Conservation (phyloP, 495 filamentous ascomycete species). For the Penicillium nucicola region DNA sequence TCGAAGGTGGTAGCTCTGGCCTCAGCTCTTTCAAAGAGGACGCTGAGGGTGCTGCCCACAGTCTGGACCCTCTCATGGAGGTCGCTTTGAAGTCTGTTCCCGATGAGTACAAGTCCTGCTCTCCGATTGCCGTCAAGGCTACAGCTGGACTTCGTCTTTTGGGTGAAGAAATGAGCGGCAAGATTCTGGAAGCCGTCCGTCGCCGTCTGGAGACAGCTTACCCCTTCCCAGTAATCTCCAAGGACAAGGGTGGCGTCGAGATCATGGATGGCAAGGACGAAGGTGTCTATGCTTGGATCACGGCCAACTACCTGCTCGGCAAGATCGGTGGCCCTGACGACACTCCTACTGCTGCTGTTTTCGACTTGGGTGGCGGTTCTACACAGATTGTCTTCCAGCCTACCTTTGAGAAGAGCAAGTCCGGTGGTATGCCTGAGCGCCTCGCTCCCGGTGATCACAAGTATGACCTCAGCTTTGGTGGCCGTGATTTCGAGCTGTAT, state of each 20-base stretch:
- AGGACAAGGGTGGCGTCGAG: constrained; percentile 78
- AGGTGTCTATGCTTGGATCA: constrained; percentile 99
- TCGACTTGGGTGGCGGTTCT: constrained; percentile 93
- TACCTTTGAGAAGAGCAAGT: constrained; percentile 72
- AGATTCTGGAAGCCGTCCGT: constrained; percentile 84
- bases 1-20: constrained; percentile 66
- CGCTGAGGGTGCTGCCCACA: constrained; percentile 82
- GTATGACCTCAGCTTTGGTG: constrained; percentile 87
- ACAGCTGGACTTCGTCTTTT: constrained; percentile 88
- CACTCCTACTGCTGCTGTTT: constrained; percentile 85
- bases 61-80: constrained; percentile 82
- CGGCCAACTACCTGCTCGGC: constrained; percentile 93
- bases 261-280: constrained; percentile 97
- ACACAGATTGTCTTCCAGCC: constrained; percentile 98
- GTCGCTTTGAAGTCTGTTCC: constrained; percentile 80
- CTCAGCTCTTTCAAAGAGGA: constrained; percentile 82
- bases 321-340: constrained; percentile 94
- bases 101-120: constrained; percentile 80
- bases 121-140: constrained; percentile 92
- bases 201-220: constrained; percentile 80
- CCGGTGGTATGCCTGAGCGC: constrained; percentile 84
- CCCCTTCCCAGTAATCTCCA: constrained; percentile 88
- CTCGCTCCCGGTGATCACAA: constrained; percentile 92
- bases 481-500: constrained; percentile 89
- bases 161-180: constrained; percentile 74